A percentile compares a stretch with the other conserved stretches of the same genome.
phyloP scores from a whole-genome alignment of 73 alveolate genomes.

The Tetrahymena thermophila region DNA sequence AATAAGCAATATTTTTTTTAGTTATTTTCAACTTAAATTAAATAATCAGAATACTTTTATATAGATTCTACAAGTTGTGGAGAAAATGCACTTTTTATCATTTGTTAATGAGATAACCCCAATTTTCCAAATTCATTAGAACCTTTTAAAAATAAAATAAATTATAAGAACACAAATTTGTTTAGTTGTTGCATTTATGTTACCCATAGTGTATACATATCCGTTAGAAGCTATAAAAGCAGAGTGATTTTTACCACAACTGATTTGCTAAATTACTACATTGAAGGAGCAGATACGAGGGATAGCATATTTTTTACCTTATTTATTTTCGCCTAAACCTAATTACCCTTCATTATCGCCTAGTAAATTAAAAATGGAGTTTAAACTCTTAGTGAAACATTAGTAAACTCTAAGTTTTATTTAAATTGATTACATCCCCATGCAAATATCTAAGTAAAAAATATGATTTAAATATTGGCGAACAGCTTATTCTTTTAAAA shows the following conservation, averaged over 20 bases:
- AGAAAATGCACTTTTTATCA: background rate
- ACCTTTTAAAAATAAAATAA: slow-evolving; percentile 5
- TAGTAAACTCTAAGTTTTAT: background rate
- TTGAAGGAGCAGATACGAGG: slow-evolving; percentile 54
- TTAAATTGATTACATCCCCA: background rate
- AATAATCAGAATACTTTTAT: background rate
- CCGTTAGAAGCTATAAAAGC: slow-evolving; percentile 3
- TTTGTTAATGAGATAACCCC: background rate
- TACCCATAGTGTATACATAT: slow-evolving; percentile 56
- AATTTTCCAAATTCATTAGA: background rate
- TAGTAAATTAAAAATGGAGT: background rate
- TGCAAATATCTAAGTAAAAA: background rate
- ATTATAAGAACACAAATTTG: slow-evolving; percentile 39
- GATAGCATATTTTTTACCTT: slow-evolving; percentile 22
- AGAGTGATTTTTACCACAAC: slow-evolving; percentile 34
- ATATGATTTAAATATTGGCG: background rate
- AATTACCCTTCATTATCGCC: slow-evolving; percentile 20
- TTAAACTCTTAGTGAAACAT: background rate
- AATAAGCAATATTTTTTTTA: background rate
- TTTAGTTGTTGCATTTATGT: background rate
- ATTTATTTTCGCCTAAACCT: slow-evolving; percentile 15
- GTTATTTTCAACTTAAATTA: background rate
- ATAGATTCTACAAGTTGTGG: background rate
- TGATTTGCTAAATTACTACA: slow-evolving; percentile 33
- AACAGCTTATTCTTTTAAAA: background rate